phyloP scores from a whole-genome alignment of 2,329 filamentous ascomycete genomes.

The Cordyceps cateniannulata region DNA sequence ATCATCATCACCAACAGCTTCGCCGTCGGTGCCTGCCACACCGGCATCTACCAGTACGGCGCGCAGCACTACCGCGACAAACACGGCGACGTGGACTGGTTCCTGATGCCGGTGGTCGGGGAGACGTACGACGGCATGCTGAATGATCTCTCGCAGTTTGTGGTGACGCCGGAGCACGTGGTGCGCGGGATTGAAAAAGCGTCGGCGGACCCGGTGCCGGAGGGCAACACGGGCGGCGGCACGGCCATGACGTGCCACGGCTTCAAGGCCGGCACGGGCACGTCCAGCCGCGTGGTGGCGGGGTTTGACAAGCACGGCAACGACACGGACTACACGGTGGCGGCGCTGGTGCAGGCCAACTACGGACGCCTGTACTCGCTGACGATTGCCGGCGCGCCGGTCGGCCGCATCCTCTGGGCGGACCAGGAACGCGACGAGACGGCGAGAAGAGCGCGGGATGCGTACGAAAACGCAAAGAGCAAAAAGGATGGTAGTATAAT shows the following conservation, averaged over 20 bases:
- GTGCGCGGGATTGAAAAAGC: conserved; percentile 45
- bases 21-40: conserved; percentile 46
- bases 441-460: conserved; percentile 14
- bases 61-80: conserved; percentile 35
- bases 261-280: conserved; percentile 58
- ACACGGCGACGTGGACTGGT: conserved; percentile 40
- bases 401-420: conserved; percentile 45
- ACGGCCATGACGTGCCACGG: conserved; percentile 57
- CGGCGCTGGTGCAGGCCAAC: conserved; percentile 53
- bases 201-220: conserved; percentile 40
- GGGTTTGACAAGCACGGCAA: conserved; percentile 26
- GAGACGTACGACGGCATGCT: conserved; percentile 55
- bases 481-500: conserved; percentile 56
- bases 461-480: conserved; percentile 31
- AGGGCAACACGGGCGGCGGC: conserved; percentile 57
- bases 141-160: conserved; percentile 47
- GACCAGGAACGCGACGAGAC: background rate
- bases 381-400: conserved; percentile 48
- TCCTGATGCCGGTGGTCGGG: conserved; percentile 47
- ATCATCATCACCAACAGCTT: conserved; percentile 53
- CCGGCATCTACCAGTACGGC: conserved; percentile 48
- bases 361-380: conserved; percentile 51
- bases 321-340: conserved; percentile 45
- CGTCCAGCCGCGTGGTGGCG: conserved; percentile 38
- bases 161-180: conserved; percentile 45